Evolutionary conservation across 2,329 filamentous ascomycete species (phyloP).

Genomic region (Parastagonospora nodorum): DNA sequence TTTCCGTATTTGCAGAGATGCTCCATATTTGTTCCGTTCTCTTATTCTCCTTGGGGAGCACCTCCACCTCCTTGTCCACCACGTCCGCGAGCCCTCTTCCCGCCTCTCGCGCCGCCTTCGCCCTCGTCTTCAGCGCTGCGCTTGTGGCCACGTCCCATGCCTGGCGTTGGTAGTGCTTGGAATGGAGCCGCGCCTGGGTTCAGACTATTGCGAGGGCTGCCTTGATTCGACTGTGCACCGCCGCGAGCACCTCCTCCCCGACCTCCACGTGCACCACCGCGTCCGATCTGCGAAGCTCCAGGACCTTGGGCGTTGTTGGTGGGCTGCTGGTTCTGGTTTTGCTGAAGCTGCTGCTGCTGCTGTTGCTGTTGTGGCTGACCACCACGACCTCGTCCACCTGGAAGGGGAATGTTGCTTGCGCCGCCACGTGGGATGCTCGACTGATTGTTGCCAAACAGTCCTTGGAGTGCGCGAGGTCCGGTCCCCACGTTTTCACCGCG

Average conservation of each 20-base stretch:
- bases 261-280: slow-evolving; percentile 34
- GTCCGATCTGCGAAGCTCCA: slow-evolving; percentile 28
- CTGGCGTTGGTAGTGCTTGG: slow-evolving; percentile 27
- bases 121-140: slow-evolving; percentile 38
- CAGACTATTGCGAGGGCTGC: slow-evolving; percentile 31
- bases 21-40: neutral
- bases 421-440: slow-evolving; percentile 40
- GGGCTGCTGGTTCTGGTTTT: slow-evolving; percentile 17
- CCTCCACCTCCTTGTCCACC: slow-evolving; percentile 28
- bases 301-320: slow-evolving; percentile 14
- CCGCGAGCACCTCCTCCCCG: slow-evolving; percentile 26
- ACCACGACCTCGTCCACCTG: slow-evolving; percentile 32
- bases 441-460: slow-evolving; percentile 24
- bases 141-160: slow-evolving; percentile 40
- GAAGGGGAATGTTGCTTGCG: slow-evolving; percentile 38
- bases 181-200: slow-evolving; percentile 45
- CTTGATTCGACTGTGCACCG: slow-evolving; percentile 24
- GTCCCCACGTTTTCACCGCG: slow-evolving; percentile 27
- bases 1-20: neutral
- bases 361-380: slow-evolving; percentile 9
- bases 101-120: slow-evolving; percentile 32
- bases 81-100: slow-evolving; percentile 36
- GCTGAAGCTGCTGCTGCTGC: slow-evolving; percentile 8
- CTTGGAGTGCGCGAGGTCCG: slow-evolving; percentile 36
- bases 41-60: neutral